These are phyloP conservation scores for Tephrocybe sp. DNA, from an alignment of 768 basidiomycete species.

Conservation along the genomic window DNA sequence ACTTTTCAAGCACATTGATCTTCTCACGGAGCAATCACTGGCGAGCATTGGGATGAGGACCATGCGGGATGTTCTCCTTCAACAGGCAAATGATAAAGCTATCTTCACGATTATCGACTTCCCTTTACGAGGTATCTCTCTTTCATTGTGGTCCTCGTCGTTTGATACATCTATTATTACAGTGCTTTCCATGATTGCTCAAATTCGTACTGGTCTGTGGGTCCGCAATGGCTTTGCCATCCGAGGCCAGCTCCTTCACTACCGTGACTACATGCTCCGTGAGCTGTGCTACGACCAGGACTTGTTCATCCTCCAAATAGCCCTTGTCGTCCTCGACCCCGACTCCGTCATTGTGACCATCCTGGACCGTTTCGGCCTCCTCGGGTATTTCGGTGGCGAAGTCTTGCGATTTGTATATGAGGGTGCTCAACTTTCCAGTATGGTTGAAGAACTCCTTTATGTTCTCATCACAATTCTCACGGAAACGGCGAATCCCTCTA, in stretches of 20 bases:
- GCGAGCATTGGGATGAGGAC: conserved; percentile 50
- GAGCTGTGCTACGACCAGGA: conserved; percentile 98
- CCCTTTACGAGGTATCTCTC: conserved; percentile 72
- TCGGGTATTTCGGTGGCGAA: conserved; percentile 77
- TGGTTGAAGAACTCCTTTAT: conserved; percentile 92
- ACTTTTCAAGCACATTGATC: conserved; percentile 78
- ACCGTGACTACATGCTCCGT: conserved; percentile 93
- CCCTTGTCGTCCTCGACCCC: conserved; percentile 77
- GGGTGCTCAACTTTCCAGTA: conserved; percentile 66
- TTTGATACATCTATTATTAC: background rate
- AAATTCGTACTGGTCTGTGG: conserved; percentile 95
- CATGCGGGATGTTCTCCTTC: conserved; percentile 60
- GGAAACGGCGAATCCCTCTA: conserved; percentile 75
- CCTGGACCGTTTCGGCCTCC: conserved; percentile 86
- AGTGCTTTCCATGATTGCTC: conserved; percentile 92
- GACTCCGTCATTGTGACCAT: conserved; percentile 80
- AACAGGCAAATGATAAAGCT: conserved; percentile 63
- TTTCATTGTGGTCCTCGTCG: background rate
- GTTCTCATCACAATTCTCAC: conserved; percentile 85
- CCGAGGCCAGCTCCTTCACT: conserved; percentile 92
- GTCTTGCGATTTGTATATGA: conserved; percentile 65
- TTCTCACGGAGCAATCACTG: conserved; percentile 58
- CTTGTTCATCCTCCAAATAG: conserved; percentile 76
- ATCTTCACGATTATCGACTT: conserved; percentile 83
- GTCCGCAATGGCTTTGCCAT: conserved; percentile 97